Evolutionary conservation across 345 rosid species (phyloP).

Genomic region (Lepidium didymum): DNA sequence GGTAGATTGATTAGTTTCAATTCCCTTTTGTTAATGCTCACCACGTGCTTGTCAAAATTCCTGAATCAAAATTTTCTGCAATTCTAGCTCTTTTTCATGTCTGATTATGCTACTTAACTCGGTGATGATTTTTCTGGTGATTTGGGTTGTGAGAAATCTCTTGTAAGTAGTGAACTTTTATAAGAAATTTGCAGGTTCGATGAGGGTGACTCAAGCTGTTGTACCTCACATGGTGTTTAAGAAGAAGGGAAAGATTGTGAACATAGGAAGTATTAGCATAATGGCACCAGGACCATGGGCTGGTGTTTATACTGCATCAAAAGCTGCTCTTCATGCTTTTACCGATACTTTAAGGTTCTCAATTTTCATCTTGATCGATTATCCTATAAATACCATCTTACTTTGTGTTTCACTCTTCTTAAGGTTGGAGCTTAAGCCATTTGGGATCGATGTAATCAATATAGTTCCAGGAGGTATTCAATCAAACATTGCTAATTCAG

Average conservation of each 20-base stretch:
- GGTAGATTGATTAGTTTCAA: conserved; percentile 30
- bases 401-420: not conserved
- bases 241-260: conserved; percentile 66
- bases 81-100: not conserved
- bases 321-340: conserved; percentile 83
- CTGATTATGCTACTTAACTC: not conserved
- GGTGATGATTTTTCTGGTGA: not conserved
- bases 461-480: conserved; percentile 78
- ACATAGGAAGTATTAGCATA: conserved; percentile 61
- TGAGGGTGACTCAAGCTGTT: conserved; percentile 84
- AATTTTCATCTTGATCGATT: not conserved
- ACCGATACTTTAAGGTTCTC: conserved; percentile 73
- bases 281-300: conserved; percentile 71
- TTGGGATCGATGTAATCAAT: conserved; percentile 68
- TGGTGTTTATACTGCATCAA: conserved; percentile 72
- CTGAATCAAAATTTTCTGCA: not conserved
- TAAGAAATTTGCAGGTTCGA: conserved; percentile 40
- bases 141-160: not conserved
- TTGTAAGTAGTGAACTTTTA: not conserved
- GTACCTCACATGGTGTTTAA: conserved; percentile 78
- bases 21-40: not conserved
- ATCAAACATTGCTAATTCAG: conserved; percentile 72
- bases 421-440: conserved; percentile 76
- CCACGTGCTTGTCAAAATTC: conserved; percentile 15
- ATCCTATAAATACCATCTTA: not conserved